These are phyloP conservation scores for Paraconiothyrium sp. DNA, from an alignment of 2,329 filamentous ascomycete species.

Conservation along the genomic window DNA sequence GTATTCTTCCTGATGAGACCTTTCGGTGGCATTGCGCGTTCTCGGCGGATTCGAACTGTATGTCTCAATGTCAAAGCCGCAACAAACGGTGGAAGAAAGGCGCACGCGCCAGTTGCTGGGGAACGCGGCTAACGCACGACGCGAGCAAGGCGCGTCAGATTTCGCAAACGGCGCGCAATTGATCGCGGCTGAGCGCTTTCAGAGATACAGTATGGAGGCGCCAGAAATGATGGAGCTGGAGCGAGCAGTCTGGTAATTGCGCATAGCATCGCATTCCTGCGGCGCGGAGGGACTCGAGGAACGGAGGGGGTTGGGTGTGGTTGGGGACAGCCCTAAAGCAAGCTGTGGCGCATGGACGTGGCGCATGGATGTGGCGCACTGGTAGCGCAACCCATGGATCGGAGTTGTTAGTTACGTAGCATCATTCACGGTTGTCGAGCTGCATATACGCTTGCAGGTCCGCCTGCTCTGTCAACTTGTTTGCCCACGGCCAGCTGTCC, in stretches of 20 bases:
- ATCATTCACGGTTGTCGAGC: slow-evolving; percentile 16
- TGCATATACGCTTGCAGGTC: background rate
- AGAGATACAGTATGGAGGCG: slow-evolving; percentile 22
- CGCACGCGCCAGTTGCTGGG: slow-evolving; percentile 11
- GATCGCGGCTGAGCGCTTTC: background rate
- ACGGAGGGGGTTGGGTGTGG: slow-evolving; percentile 38
- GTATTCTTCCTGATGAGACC: slow-evolving; percentile 38
- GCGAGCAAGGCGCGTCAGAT: slow-evolving; percentile 17
- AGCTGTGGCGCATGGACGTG: too few relatives aligned
- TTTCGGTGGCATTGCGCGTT: slow-evolving; percentile 35
- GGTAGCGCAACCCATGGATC: too few relatives aligned
- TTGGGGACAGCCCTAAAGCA: slow-evolving; percentile 19
- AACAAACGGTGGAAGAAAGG: slow-evolving; percentile 2
- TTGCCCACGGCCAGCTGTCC: slow-evolving; percentile 14
- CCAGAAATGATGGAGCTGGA: slow-evolving; percentile 9
- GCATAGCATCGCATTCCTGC: slow-evolving; percentile 21
- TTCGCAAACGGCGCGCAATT: slow-evolving; percentile 4
- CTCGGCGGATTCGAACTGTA: background rate
- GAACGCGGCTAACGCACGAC: slow-evolving; percentile 2
- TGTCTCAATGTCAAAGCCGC: background rate
- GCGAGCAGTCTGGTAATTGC: background rate
- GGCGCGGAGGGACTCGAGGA: slow-evolving; percentile 18
- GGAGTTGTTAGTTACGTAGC: slow-evolving; percentile 38
- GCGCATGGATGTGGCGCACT: too few relatives aligned
- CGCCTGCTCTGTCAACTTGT: background rate